Evolutionary conservation across 2,329 filamentous ascomycete genomes (phyloP).

Genomic region (Pleurostoma richardsiae): DNA sequence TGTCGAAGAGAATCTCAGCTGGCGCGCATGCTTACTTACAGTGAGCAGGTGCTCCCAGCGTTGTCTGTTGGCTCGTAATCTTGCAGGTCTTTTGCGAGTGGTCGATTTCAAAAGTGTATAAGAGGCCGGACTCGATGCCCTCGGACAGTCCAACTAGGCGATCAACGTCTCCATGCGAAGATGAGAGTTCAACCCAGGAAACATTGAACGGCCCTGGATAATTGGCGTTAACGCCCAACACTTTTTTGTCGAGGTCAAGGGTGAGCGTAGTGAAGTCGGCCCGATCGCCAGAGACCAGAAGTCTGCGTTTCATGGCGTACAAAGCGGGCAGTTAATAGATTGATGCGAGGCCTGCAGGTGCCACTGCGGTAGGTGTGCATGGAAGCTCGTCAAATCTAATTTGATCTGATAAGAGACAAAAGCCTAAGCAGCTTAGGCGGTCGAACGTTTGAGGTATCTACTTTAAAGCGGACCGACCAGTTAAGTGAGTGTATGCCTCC

Average conservation of each 20-base stretch:
- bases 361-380: background rate
- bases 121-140: background rate
- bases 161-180: background rate
- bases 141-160: background rate
- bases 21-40: background rate
- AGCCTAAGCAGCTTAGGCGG: background rate
- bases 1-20: background rate
- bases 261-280: background rate
- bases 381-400: background rate
- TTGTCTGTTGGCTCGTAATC: background rate
- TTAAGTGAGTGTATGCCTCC: background rate
- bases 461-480: background rate
- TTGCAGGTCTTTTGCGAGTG: background rate
- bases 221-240: background rate
- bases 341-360: background rate
- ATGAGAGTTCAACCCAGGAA: background rate
- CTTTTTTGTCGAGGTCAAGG: background rate
- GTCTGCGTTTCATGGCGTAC: background rate
- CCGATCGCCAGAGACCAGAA: background rate
- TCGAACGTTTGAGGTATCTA: background rate
- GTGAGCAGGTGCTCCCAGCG: background rate
- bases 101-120: background rate
- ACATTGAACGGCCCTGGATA: background rate
- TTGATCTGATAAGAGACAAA: background rate
- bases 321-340: background rate